Percentiles rank a stretch among this genome's conserved stretches.
Evolutionary conservation across 192 early-diverging fungal genomes (phyloP).

Genomic region (Chytriomyces sp.): DNA sequence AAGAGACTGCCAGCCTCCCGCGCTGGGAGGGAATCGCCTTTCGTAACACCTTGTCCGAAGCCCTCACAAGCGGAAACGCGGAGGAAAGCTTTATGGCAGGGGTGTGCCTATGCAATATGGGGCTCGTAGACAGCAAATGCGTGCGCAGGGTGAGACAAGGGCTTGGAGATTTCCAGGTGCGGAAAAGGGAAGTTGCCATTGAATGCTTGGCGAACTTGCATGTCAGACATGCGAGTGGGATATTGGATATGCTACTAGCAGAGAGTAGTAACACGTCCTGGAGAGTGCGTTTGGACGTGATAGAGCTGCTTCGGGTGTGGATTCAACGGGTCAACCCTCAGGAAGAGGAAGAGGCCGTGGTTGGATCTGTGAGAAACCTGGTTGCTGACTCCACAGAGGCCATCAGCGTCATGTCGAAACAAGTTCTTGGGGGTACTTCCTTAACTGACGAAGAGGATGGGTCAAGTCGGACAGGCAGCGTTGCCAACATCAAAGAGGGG

Average conservation of each 20-base stretch:
- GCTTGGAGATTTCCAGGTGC: slow-evolving; percentile 40
- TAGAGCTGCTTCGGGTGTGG: slow-evolving; percentile 44
- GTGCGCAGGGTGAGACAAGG: slow-evolving; percentile 33
- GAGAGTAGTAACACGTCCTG: slow-evolving; percentile 41
- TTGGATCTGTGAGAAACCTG: not conserved
- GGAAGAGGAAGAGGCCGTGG: not conserved
- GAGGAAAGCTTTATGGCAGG: slow-evolving; percentile 44
- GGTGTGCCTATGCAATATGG: slow-evolving; percentile 32
- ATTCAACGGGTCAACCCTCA: slow-evolving; percentile 33
- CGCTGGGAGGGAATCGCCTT: slow-evolving; percentile 55
- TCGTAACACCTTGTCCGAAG: slow-evolving; percentile 37
- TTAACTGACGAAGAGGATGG: not conserved
- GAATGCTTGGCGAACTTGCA: slow-evolving; percentile 28
- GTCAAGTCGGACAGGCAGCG: not conserved
- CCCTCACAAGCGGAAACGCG: slow-evolving; percentile 15
- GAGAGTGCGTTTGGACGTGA: slow-evolving; percentile 46
- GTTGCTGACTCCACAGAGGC: not conserved
- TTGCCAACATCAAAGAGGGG: not conserved
- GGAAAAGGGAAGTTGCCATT: slow-evolving; percentile 20
- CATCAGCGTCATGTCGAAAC: slow-evolving; percentile 1
- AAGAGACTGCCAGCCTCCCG: slow-evolving; percentile 32
- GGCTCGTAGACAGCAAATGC: slow-evolving; percentile 34
- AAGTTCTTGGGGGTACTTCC: not conserved
- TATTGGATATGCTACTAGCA: slow-evolving; percentile 38
- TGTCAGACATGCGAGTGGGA: slow-evolving; percentile 27